phyloP scores from a whole-genome alignment of 768 basidiomycete species.

The Mycena vulgaris region DNA sequence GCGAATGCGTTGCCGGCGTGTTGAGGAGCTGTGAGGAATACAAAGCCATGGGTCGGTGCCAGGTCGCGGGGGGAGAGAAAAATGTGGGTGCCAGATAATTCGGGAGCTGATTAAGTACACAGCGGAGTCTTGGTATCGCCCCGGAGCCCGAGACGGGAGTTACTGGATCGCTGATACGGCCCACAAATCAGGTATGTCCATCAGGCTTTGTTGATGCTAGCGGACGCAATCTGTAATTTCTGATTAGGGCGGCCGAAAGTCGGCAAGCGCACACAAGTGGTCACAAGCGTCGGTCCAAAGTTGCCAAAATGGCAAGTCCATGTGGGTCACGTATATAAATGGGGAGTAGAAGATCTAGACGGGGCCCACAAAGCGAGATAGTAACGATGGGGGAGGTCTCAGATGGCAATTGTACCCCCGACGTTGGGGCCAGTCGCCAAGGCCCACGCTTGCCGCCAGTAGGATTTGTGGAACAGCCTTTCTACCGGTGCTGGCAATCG shows the following conservation, averaged over 20 bases:
- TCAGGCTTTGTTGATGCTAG: constrained; percentile 1
- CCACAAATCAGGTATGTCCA: neutral
- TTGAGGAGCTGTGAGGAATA: constrained; percentile 36
- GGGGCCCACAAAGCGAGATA: neutral
- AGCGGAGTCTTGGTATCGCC: neutral
- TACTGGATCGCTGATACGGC: neutral
- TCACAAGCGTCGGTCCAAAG: neutral
- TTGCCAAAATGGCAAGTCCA: neutral
- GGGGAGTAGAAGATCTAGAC: neutral
- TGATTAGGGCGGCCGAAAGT: too few species aligned
- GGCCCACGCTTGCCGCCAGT: too few species aligned
- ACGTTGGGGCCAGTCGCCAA: too few species aligned
- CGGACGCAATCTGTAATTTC: neutral
- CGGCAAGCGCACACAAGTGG: neutral
- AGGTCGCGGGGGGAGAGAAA: neutral
- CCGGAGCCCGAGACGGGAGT: neutral
- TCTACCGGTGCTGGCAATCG: too few species aligned
- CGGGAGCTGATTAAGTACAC: neutral
- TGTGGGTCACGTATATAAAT: neutral
- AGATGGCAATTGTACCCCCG: too few species aligned
- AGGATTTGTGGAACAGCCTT: too few species aligned
- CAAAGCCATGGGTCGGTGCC: constrained; percentile 27
- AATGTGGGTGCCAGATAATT: neutral
- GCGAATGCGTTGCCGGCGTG: constrained; percentile 35
- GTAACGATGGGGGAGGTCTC: too few species aligned